phyloP scores from a whole-genome alignment of 2,329 filamentous ascomycete species.

The Ophiognomonia clavigignenti-juglandacearum region DNA sequence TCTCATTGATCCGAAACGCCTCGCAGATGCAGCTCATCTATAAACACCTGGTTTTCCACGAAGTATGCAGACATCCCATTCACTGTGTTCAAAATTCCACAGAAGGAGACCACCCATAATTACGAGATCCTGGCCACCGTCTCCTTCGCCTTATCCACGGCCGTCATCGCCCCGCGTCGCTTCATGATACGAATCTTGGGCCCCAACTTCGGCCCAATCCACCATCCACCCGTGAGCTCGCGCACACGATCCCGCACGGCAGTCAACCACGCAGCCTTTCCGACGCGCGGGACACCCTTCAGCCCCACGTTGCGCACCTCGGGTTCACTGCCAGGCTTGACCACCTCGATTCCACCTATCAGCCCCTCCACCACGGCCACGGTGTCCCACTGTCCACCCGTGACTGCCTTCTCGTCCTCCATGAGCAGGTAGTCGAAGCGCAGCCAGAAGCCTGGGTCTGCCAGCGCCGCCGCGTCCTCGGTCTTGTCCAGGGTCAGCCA shows the following conservation, averaged over 20 bases:
- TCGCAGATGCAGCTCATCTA: too few relatives aligned
- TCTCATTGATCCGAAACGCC: too few relatives aligned
- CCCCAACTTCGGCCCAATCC: slow-evolving; percentile 58
- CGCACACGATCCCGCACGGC: slow-evolving; percentile 37
- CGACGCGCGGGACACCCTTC: slow-evolving; percentile 32
- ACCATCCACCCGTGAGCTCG: slow-evolving; percentile 53
- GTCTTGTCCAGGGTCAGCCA: slow-evolving; percentile 55
- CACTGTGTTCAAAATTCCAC: too few relatives aligned
- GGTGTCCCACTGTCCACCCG: slow-evolving; percentile 50
- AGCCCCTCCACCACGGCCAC: slow-evolving; percentile 54
- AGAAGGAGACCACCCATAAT: too few relatives aligned
- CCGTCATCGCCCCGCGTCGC: slow-evolving; percentile 12
- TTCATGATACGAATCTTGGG: slow-evolving; percentile 49
- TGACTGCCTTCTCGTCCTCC: slow-evolving; percentile 43
- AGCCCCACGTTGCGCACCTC: slow-evolving; percentile 18
- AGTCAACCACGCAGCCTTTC: slow-evolving; percentile 37
- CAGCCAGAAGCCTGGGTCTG: slow-evolving; percentile 53
- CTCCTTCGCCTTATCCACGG: slow-evolving; percentile 2
- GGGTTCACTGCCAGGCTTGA: slow-evolving; percentile 39
- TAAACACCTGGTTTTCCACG: too few relatives aligned
- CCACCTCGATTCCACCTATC: slow-evolving; percentile 53
- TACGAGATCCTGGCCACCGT: slow-evolving; percentile 1
- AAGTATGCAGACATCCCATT: too few relatives aligned
- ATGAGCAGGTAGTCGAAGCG: slow-evolving; percentile 58
- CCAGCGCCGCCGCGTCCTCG: slow-evolving; percentile 43